Base-by-base conservation (phyloP, 345 rosid genomes). In the Populus euphratica region DNA sequence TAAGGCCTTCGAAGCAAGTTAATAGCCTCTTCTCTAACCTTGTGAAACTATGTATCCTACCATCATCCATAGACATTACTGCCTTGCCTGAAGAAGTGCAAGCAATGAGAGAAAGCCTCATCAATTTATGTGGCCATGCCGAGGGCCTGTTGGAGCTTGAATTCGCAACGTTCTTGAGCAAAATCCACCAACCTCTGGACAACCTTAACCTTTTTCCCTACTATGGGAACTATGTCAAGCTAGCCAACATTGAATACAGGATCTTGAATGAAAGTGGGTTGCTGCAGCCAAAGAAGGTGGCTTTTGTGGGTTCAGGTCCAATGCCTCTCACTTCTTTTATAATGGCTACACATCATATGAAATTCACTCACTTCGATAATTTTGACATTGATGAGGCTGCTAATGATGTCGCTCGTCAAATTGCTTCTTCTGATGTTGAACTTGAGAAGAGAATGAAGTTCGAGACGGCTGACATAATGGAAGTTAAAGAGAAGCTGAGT, bases 271-370 rank as follows among this genome's bases (percentile, higher is more conserved):
- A 82, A 11, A 78, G 80, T 52, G 83, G 80, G 1, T 56, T 80
- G 17, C 38, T 73, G 63, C 81, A 80, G 49, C 87, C 86, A 0
- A 82, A 78, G 79, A 80, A 78, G 50, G 86, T 82, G 9, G 86
- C 89, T 8, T 84, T 86, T 35, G 72, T 84, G 43, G 89, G 87
- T 20, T 86, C 87, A 1, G 89, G 89, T 54, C 86, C 87, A 67
- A 80, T 86, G 87, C 89, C 87, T 36, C 83, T 84, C 17, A 86
- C 89, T 21, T 84, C 87, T 20, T 16, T 86, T 25, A 76, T 82
- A 36, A 39, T 84, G 84, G 89, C 89, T 21, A 70, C 81, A n/a
- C 50, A 84, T 43, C 87, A 80, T 69, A 70, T 86, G 82, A 78
- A 76, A 59, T 21, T 78, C 0, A 70, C 86, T 1, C 78, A 70